Evolutionary conservation across 139 green algal species (phyloP).

Genomic region (Haematococcus lacustris): DNA sequence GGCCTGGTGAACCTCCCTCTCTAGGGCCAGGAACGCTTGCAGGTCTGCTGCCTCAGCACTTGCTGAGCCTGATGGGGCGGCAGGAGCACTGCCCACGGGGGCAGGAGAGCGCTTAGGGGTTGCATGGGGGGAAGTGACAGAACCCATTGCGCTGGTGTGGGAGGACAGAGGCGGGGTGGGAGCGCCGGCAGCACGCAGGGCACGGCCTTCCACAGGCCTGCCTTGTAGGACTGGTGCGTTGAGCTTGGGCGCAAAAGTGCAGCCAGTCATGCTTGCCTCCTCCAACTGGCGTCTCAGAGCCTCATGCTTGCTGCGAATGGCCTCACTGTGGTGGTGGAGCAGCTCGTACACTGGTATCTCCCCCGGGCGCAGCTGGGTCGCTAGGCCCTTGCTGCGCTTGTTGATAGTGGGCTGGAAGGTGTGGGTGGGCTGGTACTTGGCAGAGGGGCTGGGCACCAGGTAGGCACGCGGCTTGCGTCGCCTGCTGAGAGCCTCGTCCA

Average conservation of each 20-base stretch:
- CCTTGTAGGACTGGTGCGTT: constrained; percentile 17
- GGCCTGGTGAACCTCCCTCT: constrained; percentile 12
- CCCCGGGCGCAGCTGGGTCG: constrained; percentile 34
- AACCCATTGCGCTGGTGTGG: background rate
- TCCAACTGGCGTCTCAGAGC: constrained; percentile 35
- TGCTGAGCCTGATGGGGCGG: background rate
- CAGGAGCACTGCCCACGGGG: no score
- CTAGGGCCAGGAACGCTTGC: constrained; percentile 4
- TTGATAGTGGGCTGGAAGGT: constrained; percentile 59
- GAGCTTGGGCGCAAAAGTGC: constrained; percentile 63
- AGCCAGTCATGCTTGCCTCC: constrained; percentile 32
- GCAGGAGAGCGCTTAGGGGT: no score
- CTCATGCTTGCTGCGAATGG: constrained; percentile 28
- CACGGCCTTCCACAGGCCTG: constrained; percentile 1
- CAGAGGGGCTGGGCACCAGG: constrained; percentile 48
- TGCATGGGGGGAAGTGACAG: no score
- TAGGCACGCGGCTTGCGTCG: constrained; percentile 44
- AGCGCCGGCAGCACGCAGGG: background rate
- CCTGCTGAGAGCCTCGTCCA: constrained; percentile 49
- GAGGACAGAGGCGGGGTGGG: background rate
- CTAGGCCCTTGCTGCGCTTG: constrained; percentile 40
- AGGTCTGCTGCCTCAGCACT: background rate
- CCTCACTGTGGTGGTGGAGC: constrained; percentile 17
- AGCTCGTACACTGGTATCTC: constrained; percentile 19
- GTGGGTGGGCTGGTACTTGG: constrained; percentile 42